These are phyloP conservation scores for Phoma sp. DNA, from an alignment of 2,329 filamentous ascomycete genomes.

Conservation along the genomic window DNA sequence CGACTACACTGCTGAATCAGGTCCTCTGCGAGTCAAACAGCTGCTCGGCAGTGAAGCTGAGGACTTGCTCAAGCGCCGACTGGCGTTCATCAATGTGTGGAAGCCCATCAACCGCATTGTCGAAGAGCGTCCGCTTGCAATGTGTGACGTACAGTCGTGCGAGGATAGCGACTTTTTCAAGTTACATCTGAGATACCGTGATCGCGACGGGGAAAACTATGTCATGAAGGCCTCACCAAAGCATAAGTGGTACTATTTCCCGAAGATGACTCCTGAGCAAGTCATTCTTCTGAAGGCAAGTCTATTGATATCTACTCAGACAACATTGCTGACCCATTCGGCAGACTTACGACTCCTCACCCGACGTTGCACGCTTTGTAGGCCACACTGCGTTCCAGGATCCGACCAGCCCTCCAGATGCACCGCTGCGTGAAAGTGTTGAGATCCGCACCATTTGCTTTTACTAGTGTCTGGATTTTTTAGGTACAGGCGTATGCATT, in stretches of 20 bases:
- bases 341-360: slow-evolving; percentile 48
- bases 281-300: slow-evolving; percentile 48
- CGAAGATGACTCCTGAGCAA: slow-evolving; percentile 48
- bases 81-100: slow-evolving; percentile 62
- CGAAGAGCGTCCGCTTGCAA: slow-evolving; percentile 52
- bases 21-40: slow-evolving; percentile 52
- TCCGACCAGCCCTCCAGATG: slow-evolving; percentile 41
- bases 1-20: slow-evolving; percentile 58
- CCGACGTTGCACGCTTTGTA: slow-evolving; percentile 46
- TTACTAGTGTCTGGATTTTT: no score
- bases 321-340: not conserved
- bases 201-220: slow-evolving; percentile 53
- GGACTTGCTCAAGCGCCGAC: slow-evolving; percentile 53
- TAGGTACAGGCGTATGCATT: no score
- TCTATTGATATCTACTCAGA: not conserved
- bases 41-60: slow-evolving; percentile 56
- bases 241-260: slow-evolving; percentile 54
- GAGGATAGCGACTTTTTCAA: slow-evolving; percentile 52
- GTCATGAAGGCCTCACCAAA: slow-evolving; percentile 44
- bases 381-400: slow-evolving; percentile 52
- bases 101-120: slow-evolving; percentile 53
- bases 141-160: slow-evolving; percentile 51
- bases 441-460: slow-evolving; percentile 54
- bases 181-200: slow-evolving; percentile 49
- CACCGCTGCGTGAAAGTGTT: slow-evolving; percentile 48